Percentiles rank a stretch among this genome's conserved stretches.
Conservation (phyloP, 768 basidiomycete genomes). For the Tubosaeta brunneosetosa region DNA sequence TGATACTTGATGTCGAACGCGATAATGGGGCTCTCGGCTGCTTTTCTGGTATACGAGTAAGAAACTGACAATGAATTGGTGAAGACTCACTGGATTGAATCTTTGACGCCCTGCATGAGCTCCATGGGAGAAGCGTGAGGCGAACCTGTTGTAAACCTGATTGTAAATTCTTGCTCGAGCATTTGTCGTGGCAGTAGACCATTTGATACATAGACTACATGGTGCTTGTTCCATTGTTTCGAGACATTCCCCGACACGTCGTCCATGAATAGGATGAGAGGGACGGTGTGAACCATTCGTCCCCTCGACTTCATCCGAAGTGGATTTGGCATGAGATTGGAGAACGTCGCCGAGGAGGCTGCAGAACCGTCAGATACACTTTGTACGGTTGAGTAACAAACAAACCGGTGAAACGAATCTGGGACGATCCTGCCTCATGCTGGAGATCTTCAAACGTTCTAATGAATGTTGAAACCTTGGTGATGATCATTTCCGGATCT, state of each 20-base stretch:
- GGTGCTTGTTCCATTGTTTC: conserved; percentile 38
- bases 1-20: conserved; percentile 21
- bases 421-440: neutral
- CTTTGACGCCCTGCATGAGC: conserved; percentile 28
- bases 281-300: conserved; percentile 16
- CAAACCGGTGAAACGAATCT: conserved; percentile 8
- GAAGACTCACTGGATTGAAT: conserved; percentile 22
- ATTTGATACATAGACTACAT: conserved; percentile 32
- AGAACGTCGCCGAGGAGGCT: conserved; percentile 3
- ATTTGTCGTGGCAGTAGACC: conserved; percentile 23
- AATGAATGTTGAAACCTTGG: conserved; percentile 3
- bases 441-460: conserved; percentile 12
- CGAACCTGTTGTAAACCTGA: conserved; percentile 30
- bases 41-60: neutral
- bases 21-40: conserved; percentile 6
- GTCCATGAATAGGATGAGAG: conserved; percentile 32
- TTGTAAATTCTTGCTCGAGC: conserved; percentile 29
- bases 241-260: conserved; percentile 34
- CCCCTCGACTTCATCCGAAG: conserved; percentile 14
- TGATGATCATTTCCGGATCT: conserved; percentile 2
- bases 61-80: neutral
- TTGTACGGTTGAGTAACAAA: no score
- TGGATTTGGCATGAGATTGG: conserved; percentile 20
- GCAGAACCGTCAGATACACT: neutral
- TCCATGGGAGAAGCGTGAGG: conserved; percentile 34